phyloP scores from a whole-genome alignment of 345 rosid genomes.

The Barbarea vulgaris region DNA sequence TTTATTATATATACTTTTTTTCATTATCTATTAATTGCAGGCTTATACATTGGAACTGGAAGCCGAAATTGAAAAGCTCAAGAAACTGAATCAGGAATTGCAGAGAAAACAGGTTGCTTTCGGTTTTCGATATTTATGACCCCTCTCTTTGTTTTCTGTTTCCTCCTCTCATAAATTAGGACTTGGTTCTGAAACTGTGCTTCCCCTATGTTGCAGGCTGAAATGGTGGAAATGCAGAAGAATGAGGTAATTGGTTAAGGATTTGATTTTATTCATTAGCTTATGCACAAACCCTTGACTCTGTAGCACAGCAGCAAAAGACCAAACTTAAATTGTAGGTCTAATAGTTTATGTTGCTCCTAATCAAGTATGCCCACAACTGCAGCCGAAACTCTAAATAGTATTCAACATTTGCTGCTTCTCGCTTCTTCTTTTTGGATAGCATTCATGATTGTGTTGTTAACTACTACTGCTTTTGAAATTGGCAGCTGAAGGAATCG shows the following conservation, averaged over 20 bases:
- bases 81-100: constrained; percentile 74
- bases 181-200: constrained; percentile 22
- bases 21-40: constrained; percentile 45
- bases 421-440: background rate
- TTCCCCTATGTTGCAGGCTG: constrained; percentile 55
- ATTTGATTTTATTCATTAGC: background rate
- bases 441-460: constrained; percentile 6
- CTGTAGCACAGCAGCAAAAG: constrained; percentile 9
- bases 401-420: background rate
- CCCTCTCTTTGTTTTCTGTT: background rate
- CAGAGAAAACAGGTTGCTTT: constrained; percentile 68
- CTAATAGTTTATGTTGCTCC: background rate
- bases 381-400: background rate
- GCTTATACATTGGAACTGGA: constrained; percentile 98
- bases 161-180: background rate
- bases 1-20: background rate
- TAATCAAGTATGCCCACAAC: background rate
- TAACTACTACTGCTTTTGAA: constrained; percentile 12
- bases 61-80: constrained; percentile 85
- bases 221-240: constrained; percentile 57
- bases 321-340: background rate
- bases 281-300: background rate
- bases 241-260: constrained; percentile 50
- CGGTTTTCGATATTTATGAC: background rate
- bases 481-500: constrained; percentile 50